Conservation (phyloP, 2,329 filamentous ascomycete species). For the Cladorrhinum sp. region DNA sequence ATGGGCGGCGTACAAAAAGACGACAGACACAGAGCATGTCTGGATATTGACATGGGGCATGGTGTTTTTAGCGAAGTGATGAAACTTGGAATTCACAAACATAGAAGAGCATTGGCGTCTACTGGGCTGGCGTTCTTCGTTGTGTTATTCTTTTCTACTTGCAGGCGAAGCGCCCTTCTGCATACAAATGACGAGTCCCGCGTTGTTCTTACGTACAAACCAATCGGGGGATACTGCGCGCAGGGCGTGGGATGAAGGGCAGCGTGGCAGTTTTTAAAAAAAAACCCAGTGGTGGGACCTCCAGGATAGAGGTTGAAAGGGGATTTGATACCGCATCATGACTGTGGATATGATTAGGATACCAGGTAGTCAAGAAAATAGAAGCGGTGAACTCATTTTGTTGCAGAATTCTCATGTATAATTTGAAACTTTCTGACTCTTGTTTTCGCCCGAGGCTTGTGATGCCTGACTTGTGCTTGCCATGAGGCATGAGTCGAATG, state of each 20-base stretch:
- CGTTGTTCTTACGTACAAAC: not conserved
- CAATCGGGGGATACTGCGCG: not conserved
- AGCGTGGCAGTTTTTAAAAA: not conserved
- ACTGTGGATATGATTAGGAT: not conserved
- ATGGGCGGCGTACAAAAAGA: not conserved
- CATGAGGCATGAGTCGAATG: not conserved
- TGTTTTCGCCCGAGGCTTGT: not conserved
- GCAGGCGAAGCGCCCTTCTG: not conserved
- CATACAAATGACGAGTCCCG: not conserved
- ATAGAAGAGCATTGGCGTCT: not conserved
- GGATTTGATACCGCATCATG: not conserved
- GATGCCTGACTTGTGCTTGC: not conserved
- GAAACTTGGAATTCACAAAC: not conserved
- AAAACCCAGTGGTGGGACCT: too few relatives aligned
- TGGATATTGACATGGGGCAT: not conserved
- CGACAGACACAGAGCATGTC: not conserved
- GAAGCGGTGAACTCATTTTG: not conserved
- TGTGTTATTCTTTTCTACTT: not conserved
- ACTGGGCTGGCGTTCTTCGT: not conserved
- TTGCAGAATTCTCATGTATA: not conserved
- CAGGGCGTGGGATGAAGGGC: not conserved
- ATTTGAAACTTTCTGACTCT: not conserved
- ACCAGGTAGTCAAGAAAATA: constrained; percentile 1
- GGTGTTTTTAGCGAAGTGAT: not conserved
- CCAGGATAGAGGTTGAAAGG: not conserved